Evolutionary conservation across 2,329 filamentous ascomycete genomes (phyloP).

Genomic region (Colletotrichum godetiae): DNA sequence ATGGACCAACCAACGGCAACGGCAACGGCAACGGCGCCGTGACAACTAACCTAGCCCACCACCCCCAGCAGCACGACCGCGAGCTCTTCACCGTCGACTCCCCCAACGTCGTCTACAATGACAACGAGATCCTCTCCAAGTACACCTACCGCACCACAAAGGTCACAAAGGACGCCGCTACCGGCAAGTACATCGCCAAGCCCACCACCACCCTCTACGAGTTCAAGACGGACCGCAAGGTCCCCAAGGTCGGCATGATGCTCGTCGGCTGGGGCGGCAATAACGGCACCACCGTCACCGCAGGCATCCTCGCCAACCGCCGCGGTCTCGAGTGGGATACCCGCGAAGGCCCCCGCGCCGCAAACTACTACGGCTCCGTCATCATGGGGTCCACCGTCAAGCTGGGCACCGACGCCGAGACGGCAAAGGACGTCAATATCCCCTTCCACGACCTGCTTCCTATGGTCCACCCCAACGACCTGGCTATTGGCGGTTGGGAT

Average conservation of each 20-base stretch:
- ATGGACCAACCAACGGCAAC: slow-evolving; percentile 59
- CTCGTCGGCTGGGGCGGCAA: slow-evolving; percentile 98
- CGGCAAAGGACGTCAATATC: slow-evolving; percentile 91
- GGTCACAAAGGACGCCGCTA: slow-evolving; percentile 72
- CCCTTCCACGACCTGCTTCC: slow-evolving; percentile 94
- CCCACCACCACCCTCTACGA: slow-evolving; percentile 93
- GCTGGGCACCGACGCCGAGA: slow-evolving; percentile 88
- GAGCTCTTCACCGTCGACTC: slow-evolving; percentile 88
- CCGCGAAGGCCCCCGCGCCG: slow-evolving; percentile 83
- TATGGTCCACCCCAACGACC: slow-evolving; percentile 97
- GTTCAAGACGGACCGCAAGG: slow-evolving; percentile 96
- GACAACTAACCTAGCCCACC: slow-evolving; percentile 46
- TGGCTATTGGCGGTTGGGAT: slow-evolving; percentile 96
- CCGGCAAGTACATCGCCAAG: slow-evolving; percentile 83
- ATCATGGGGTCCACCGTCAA: slow-evolving; percentile 98
- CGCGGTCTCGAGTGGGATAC: slow-evolving; percentile 90
- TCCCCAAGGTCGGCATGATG: slow-evolving; percentile 96
- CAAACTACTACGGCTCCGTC: slow-evolving; percentile 99
- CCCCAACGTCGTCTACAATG: slow-evolving; percentile 91
- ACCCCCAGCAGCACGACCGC: slow-evolving; percentile 55
- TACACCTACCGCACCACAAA: slow-evolving; percentile 97
- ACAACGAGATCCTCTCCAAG: slow-evolving; percentile 88
- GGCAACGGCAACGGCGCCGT: slow-evolving; percentile 53
- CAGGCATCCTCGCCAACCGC: slow-evolving; percentile 96
- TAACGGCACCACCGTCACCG: slow-evolving; percentile 97